Evolutionary conservation across 768 basidiomycete genomes (phyloP), one percentile per base, ranked within the genome.

Genomic region (Pulveroboletus sp.): DNA sequence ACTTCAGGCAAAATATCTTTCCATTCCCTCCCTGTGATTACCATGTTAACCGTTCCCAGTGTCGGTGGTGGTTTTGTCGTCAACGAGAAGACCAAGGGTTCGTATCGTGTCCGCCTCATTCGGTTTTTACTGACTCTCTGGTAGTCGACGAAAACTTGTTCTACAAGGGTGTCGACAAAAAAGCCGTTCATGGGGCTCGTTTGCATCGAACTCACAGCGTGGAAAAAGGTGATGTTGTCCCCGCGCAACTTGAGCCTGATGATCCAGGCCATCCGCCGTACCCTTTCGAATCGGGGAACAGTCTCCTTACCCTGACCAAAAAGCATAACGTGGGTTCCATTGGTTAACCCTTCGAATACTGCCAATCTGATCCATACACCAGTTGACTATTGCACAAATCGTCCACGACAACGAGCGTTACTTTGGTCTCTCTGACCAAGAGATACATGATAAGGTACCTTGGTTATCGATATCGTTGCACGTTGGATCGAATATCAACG

Each of bases 1-100:
- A 95, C 61, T 96, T 90, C 63, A 91, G 82, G 78, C 76, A 57
- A 35, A 52, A 42, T 19, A 34, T 39, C 11, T 3, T 14, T 32
- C 12, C 1, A 12, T 41, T 40, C 9, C 16, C 7, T 27, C 1
- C 9, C 14, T 24, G 6, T 30, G 3, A 20, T 37, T 27, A 16
- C 23, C 43, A 45, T 23, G 3, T 39, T 31, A 3, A 44, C 30
- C 14, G 22, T 19, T 24, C 40, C 23, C 40, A 82, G 88, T 47
- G 92, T 96, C 42, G 92, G 93, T 3, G 93, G 93, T 37, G 93
- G 93, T 3, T 96, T 95, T 63, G 93, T 95, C 4, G 92, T 96
- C 22, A 96, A 96, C 60, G 89, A 93, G 34, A 89, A 92, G 65
- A 96, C 93, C 2, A 86, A 93, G 75, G 83, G 89, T 85, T 56